Base-by-base conservation (phyloP, 1,139 yeast species). In the Protomyces macrosporus region DNA sequence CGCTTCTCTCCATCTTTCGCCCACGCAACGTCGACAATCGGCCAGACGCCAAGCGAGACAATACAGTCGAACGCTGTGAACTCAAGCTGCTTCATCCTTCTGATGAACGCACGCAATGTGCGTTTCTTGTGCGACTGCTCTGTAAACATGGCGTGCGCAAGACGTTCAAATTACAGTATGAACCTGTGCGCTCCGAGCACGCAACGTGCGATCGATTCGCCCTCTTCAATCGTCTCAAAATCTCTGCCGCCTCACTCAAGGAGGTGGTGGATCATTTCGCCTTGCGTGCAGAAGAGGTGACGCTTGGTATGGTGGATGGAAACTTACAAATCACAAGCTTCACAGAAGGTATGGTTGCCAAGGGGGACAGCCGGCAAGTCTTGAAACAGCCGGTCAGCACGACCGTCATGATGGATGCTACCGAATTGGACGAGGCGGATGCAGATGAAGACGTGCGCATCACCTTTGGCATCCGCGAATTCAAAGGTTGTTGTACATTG, bases 321-420 rank as follows among this genome's bases (percentile, higher is more conserved):
- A 55, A 50, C 4, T 65, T 71, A 7, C 65, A 68, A 32, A 55
- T 73, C 53, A 65, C 72, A 1, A 71, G 74, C 32, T 71, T 69
- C 64, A 72, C 75, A 2, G 70, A 70, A 16, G 70, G 69, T 1
- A 69, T 73, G 10, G 55, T 65, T 39, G 39, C 32, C 16, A 45
- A 39, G 9, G 14, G n/a, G 37, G 23, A 42, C 30, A 16, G 16
- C 30, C 54, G 61, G 34, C 75, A 73, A 56, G 65, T 73, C 30
- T 66, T 74, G 51, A 72, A 72, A 63, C 72, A 70, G 51, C 75
- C 76, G 2, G 57, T 73, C 37, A 70, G 71, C 57, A 73, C 76
- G 3, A 66, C 69, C 16, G 67, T 74, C 34, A 60, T 62, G 4
- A 61, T 72, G 45, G 65, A 65, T 5, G 65, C 65, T 23, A 66